Evolutionary conservation across 768 basidiomycete genomes (phyloP).

Genomic region (Tricholoma sp.): DNA sequence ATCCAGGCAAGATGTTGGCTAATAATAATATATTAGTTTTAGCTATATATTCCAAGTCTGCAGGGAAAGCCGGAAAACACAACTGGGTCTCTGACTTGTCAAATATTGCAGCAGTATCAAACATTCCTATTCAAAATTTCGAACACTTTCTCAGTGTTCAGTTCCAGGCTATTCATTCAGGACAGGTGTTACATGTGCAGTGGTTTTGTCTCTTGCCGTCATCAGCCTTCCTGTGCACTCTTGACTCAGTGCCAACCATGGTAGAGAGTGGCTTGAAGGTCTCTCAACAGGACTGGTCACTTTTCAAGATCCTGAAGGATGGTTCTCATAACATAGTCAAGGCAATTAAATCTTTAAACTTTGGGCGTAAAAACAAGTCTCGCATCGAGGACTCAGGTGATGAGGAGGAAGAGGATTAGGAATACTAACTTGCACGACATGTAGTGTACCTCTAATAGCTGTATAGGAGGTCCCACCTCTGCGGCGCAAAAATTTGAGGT

Average conservation of each 20-base stretch:
- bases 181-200: no score
- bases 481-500: background rate
- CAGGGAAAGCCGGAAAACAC: no score
- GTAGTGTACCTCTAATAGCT: background rate
- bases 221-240: no score
- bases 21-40: no score
- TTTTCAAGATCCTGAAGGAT: conserved; percentile 1
- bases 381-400: background rate
- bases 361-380: background rate
- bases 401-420: background rate
- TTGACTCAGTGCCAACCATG: background rate
- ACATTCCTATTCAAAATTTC: conserved; percentile 1
- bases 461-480: background rate
- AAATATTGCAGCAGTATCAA: conserved; percentile 5
- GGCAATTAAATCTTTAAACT: background rate
- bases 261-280: background rate
- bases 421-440: background rate
- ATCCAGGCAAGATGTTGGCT: no score
- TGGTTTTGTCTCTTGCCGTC: no score
- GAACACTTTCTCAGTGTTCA: background rate
- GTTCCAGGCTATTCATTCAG: conserved; percentile 8
- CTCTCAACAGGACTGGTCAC: background rate
- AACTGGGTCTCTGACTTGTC: no score
- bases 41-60: no score
- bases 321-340: background rate